Evolutionary conservation across 2,329 filamentous ascomycete species (phyloP).

Genomic region (Corynespora cassiicola): DNA sequence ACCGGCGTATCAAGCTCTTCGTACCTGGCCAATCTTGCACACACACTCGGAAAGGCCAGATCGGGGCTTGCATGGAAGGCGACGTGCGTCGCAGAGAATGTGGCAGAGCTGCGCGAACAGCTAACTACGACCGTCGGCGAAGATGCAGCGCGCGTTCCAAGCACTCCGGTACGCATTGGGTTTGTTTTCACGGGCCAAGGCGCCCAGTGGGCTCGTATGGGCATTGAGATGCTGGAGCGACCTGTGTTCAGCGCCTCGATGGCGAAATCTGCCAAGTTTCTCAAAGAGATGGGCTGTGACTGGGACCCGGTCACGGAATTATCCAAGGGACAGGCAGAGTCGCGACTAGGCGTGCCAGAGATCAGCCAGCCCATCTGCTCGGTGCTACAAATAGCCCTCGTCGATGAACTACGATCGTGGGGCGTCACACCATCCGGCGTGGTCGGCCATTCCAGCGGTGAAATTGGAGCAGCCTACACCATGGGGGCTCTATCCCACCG

Average conservation of each 20-base stretch:
- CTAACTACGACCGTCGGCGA: too few species aligned
- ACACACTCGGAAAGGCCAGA: conserved; percentile 1
- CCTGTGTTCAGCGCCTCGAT: conserved; percentile 16
- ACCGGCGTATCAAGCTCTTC: too few species aligned
- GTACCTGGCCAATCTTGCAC: conserved; percentile 1
- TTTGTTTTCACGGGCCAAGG: conserved; percentile 42
- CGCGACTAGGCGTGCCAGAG: conserved; percentile 17
- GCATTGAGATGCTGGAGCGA: conserved; percentile 22
- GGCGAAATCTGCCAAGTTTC: conserved; percentile 11
- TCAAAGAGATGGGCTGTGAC: conserved; percentile 16
- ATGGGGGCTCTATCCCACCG: too few species aligned
- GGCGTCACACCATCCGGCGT: conserved; percentile 17
- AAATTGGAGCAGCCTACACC: conserved; percentile 21
- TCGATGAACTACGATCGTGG: conserved; percentile 21
- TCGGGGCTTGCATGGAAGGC: conserved; percentile 2
- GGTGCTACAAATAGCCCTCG: conserved; percentile 26
- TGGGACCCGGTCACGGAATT: conserved; percentile 18
- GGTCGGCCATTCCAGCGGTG: conserved; percentile 20
- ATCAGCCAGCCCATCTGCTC: conserved; percentile 26
- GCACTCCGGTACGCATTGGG: too few species aligned
- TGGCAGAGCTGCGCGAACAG: background rate
- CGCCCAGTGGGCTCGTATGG: conserved; percentile 35
- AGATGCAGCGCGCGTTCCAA: background rate
- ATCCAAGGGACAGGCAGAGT: conserved; percentile 5
- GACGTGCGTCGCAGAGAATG: conserved; percentile 1